phyloP scores from a whole-genome alignment of 441 rosid species.

The Flueggea neowawraea region DNA sequence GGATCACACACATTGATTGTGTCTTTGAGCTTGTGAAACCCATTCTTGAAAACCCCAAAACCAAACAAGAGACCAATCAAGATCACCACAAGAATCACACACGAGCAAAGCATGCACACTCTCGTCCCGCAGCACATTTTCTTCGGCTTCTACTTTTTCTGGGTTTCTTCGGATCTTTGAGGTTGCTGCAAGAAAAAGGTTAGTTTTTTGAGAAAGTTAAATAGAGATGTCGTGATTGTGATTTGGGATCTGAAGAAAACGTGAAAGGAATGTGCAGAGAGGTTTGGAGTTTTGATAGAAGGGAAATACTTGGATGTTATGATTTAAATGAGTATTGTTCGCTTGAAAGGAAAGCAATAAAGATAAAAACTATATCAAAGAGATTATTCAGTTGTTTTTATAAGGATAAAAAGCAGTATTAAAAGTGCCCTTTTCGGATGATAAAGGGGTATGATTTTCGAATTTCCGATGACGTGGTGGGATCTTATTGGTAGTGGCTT shows the following conservation, averaged over 20 bases:
- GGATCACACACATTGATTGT: constrained; percentile 29
- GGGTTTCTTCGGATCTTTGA: constrained; percentile 3
- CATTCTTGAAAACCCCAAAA: constrained; percentile 74
- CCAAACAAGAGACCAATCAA: constrained; percentile 69
- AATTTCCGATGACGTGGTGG: too few relatives aligned
- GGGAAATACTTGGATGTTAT: constrained; percentile 18
- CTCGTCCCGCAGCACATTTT: constrained; percentile 69
- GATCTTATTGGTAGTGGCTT: too few relatives aligned
- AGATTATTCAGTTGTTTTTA: too few relatives aligned
- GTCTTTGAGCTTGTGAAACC: constrained; percentile 60
- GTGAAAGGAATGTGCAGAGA: constrained; percentile 8
- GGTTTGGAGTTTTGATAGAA: neutral
- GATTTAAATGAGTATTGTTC: constrained; percentile 3
- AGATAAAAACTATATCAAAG: too few relatives aligned
- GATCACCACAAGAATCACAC: constrained; percentile 54
- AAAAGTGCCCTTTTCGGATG: too few relatives aligned
- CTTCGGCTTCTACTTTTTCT: too few relatives aligned
- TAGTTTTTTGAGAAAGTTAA: neutral
- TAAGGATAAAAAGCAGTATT: too few relatives aligned
- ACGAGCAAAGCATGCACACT: constrained; percentile 65
- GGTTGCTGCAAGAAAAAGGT: neutral
- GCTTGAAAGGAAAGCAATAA: constrained; percentile 28
- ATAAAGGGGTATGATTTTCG: too few relatives aligned
- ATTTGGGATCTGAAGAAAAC: constrained; percentile 9
- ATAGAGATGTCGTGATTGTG: neutral